Percentiles rank a stretch among this genome's conserved stretches.
phyloP scores from a whole-genome alignment of 1,284 basidiomycete species.

The Chiua sp. region DNA sequence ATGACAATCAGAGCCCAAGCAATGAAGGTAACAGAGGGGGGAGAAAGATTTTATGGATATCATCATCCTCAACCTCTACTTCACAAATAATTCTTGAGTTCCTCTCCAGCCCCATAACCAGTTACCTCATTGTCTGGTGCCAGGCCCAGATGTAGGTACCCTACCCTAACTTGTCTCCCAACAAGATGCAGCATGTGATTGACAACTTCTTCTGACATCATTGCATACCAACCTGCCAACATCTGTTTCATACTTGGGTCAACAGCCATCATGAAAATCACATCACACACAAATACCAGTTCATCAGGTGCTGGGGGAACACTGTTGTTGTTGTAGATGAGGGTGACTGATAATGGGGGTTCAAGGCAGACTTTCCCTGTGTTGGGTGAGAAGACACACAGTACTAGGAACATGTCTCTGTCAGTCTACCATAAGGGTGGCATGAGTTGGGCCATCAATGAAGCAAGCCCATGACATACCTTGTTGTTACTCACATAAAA shows the following conservation, averaged over 20 bases:
- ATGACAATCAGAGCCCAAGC: too few species aligned
- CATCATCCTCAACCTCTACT: too few species aligned
- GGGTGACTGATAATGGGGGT: constrained; percentile 77
- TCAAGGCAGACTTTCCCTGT: constrained; percentile 57
- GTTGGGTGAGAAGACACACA: constrained; percentile 66
- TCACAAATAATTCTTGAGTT: too few species aligned
- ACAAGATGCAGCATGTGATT: constrained; percentile 68
- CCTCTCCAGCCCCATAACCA: too few species aligned
- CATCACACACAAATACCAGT: constrained; percentile 67
- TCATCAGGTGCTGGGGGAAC: constrained; percentile 56
- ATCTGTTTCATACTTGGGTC: constrained; percentile 89
- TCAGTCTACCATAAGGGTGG: constrained; percentile 64
- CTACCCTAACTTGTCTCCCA: constrained; percentile 30
- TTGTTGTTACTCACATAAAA: constrained; percentile 99
- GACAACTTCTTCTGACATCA: constrained; percentile 76
- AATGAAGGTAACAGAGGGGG: too few species aligned
- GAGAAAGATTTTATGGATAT: too few species aligned
- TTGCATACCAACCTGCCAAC: constrained; percentile 89
- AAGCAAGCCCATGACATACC: constrained; percentile 39
- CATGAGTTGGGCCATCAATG: not conserved
- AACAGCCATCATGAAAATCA: constrained; percentile 89
- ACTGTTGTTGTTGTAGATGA: constrained; percentile 43
- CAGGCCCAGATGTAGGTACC: too few species aligned
- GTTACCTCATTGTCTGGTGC: too few species aligned
- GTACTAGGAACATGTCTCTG: constrained; percentile 96